phyloP scores from a whole-genome alignment of 106 monocot genomes.

The Apostasia shenzhenica region DNA sequence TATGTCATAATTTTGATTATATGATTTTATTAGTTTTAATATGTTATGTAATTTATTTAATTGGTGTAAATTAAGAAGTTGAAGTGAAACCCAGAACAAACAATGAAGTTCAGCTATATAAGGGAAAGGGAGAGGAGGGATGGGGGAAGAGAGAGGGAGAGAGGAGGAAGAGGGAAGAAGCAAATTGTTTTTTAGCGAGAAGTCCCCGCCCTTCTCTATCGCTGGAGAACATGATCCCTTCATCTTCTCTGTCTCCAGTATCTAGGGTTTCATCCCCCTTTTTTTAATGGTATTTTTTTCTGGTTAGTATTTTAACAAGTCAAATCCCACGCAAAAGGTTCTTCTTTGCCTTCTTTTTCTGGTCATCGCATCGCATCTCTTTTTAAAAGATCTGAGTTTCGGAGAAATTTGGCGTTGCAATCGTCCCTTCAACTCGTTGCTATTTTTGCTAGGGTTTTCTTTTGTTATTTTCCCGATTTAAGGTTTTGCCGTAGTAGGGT shows the following conservation, averaged over 20 bases:
- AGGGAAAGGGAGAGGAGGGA: too few species aligned
- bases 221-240: not conserved
- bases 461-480: not conserved
- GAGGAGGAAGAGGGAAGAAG: too few species aligned
- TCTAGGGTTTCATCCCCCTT: not conserved
- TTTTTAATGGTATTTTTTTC: not conserved
- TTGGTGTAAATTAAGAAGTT: too few species aligned
- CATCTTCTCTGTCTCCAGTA: not conserved
- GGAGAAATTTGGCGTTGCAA: not conserved
- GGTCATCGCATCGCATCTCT: not conserved
- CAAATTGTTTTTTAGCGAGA: too few species aligned
- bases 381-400: not conserved
- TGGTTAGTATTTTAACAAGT: not conserved
- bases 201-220: not conserved
- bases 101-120: too few species aligned
- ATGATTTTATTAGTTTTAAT: too few species aligned
- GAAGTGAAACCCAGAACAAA: too few species aligned
- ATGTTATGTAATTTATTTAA: too few species aligned
- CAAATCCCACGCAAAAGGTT: not conserved
- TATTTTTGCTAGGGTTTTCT: not conserved
- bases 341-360: not conserved
- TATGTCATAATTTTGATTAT: too few species aligned
- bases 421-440: not conserved
- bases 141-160: too few species aligned
- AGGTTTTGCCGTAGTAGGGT: not conserved